Conservation (phyloP, 1,139 yeast species). For the Debaryomycetaceae sp. region DNA sequence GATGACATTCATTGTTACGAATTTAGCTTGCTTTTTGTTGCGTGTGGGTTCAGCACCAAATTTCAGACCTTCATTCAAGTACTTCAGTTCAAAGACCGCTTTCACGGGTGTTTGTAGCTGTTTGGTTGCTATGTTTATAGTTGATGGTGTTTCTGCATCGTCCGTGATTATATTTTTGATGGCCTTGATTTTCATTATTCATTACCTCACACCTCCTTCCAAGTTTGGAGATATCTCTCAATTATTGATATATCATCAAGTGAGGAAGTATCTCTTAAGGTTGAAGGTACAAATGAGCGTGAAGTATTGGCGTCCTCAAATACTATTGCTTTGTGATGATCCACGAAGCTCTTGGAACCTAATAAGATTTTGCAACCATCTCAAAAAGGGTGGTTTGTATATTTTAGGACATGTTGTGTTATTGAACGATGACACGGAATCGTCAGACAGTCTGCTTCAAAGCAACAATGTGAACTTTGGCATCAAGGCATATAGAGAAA, state of each 20-base stretch:
- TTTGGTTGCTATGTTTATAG: conserved; percentile 84
- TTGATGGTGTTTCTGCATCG: conserved; percentile 86
- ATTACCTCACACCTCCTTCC: conserved; percentile 88
- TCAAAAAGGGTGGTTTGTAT: conserved; percentile 92
- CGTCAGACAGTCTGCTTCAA: conserved; percentile 12
- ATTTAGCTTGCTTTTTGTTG: conserved; percentile 84
- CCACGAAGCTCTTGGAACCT: conserved; percentile 90
- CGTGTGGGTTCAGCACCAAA: conserved; percentile 93
- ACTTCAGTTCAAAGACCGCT: conserved; percentile 81
- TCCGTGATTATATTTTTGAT: conserved; percentile 65
- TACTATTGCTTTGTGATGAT: conserved; percentile 79
- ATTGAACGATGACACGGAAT: conserved; percentile 40
- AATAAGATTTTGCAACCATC: conserved; percentile 89
- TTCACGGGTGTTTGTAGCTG: conserved; percentile 68
- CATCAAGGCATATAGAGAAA: conserved; percentile 51
- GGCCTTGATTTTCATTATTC: conserved; percentile 71
- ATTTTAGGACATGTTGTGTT: conserved; percentile 88
- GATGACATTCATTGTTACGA: conserved; percentile 92
- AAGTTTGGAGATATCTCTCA: conserved; percentile 98
- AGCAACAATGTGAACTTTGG: conserved; percentile 24
- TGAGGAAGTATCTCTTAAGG: conserved; percentile 79
- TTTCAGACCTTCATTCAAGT: conserved; percentile 89
- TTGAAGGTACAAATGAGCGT: conserved; percentile 84
- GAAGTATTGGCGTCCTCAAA: conserved; percentile 97
- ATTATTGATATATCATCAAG: conserved; percentile 90